A percentile compares a stretch with the other conserved stretches of the same genome.
Conservation (phyloP, 345 rosid species). For the Cardamine occulta region DNA sequence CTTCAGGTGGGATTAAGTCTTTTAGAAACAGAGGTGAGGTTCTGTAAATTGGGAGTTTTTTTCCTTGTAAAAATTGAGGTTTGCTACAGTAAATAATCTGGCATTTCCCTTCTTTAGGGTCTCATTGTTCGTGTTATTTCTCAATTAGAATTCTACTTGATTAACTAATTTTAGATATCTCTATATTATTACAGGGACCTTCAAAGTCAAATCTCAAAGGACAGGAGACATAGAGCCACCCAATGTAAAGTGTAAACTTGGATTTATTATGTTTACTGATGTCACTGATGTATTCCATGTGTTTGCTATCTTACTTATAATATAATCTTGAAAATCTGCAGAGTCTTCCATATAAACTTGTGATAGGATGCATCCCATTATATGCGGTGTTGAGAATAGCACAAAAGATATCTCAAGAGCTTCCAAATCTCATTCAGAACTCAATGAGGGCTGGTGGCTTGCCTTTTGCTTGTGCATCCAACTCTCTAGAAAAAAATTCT, state of each 20-base stretch:
- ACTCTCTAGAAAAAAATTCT: constrained; percentile 69
- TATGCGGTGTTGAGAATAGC: constrained; percentile 48
- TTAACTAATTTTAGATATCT: neutral
- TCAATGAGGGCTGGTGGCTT: constrained; percentile 43
- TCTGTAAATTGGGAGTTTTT: neutral
- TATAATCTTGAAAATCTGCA: constrained; percentile 49
- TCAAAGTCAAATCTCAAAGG: constrained; percentile 48
- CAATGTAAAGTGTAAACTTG: neutral
- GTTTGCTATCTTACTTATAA: constrained; percentile 20
- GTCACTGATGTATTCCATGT: neutral
- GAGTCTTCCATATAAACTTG: constrained; percentile 51
- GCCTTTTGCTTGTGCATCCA: constrained; percentile 82
- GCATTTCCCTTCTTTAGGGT: neutral
- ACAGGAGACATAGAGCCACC: constrained; percentile 34
- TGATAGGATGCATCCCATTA: constrained; percentile 53
- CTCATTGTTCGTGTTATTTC: neutral
- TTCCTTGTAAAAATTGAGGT: too few relatives aligned
- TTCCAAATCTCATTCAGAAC: constrained; percentile 47
- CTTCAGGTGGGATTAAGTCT: constrained; percentile 33
- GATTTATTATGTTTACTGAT: neutral
- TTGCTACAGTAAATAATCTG: neutral
- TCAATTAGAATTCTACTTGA: neutral
- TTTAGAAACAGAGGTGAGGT: constrained; percentile 24
- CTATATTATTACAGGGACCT: constrained; percentile 49
- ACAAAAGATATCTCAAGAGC: constrained; percentile 48